Percentiles rank a stretch among this genome's conserved stretches.
Conservation (phyloP, 106 monocot genomes). For the Dioscorea alata region DNA sequence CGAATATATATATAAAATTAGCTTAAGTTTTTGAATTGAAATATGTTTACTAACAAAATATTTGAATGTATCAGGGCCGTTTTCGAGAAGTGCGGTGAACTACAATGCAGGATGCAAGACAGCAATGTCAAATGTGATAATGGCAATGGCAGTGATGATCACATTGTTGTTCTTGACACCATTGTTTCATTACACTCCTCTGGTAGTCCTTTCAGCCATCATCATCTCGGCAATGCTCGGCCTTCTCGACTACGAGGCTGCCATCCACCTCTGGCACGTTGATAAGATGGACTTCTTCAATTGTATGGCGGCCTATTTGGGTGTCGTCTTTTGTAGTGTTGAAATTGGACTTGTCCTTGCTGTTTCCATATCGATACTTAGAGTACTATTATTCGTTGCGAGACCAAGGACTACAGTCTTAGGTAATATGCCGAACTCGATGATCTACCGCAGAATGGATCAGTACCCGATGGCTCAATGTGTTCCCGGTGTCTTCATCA, state of each 20-base stretch:
- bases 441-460: constrained; percentile 59
- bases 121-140: constrained; percentile 82
- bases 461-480: constrained; percentile 63
- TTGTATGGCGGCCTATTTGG: constrained; percentile 62
- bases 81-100: constrained; percentile 90
- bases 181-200: constrained; percentile 77
- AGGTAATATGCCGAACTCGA: constrained; percentile 67
- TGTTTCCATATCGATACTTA: constrained; percentile 72
- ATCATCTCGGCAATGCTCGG: constrained; percentile 81
- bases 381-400: constrained; percentile 68
- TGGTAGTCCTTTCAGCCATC: constrained; percentile 74
- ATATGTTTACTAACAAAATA: neutral
- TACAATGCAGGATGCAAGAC: constrained; percentile 91
- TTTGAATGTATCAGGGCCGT: constrained; percentile 40
- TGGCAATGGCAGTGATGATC: constrained; percentile 80
- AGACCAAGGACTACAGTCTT: constrained; percentile 67
- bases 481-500: constrained; percentile 72
- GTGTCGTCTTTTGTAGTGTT: constrained; percentile 83
- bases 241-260: constrained; percentile 68
- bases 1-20: no score
- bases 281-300: constrained; percentile 85
- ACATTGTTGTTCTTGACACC: constrained; percentile 93
- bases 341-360: constrained; percentile 81
- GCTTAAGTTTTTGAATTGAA: neutral
- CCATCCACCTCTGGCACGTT: constrained; percentile 67